Conservation (phyloP, 352 stramenopile species). For the Globisporangium parvum region DNA sequence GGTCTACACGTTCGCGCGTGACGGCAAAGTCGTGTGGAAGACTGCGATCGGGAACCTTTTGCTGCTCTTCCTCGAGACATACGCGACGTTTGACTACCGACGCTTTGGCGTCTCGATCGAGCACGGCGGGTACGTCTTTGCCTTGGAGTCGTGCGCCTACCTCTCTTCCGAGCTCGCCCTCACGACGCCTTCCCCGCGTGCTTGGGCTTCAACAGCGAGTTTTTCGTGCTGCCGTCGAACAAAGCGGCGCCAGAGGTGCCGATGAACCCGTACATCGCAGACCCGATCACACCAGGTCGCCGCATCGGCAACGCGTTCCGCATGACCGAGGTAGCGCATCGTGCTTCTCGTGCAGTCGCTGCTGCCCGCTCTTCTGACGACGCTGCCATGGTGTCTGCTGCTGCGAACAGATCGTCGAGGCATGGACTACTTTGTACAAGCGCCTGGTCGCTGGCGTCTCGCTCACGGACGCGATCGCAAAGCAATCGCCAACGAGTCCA, state of each 20-base stretch:
- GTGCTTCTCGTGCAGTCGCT: neutral
- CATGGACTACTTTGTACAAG: constrained; percentile 30
- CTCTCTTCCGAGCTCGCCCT: neutral
- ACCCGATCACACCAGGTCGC: constrained; percentile 60
- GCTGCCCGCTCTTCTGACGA: no score
- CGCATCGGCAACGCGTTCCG: constrained; percentile 80
- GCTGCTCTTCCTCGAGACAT: constrained; percentile 79
- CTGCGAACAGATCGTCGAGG: constrained; percentile 25
- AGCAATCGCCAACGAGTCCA: neutral
- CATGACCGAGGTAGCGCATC: constrained; percentile 68
- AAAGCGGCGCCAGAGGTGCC: constrained; percentile 25
- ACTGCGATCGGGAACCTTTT: constrained; percentile 67
- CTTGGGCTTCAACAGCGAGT: constrained; percentile 38
- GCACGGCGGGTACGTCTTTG: constrained; percentile 49
- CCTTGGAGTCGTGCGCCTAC: neutral
- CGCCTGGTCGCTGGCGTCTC: constrained; percentile 20
- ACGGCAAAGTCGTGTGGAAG: constrained; percentile 54
- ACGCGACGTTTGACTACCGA: constrained; percentile 82
- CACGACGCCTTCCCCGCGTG: neutral
- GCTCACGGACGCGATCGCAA: constrained; percentile 11
- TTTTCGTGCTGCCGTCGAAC: constrained; percentile 55
- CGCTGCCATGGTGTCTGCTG: neutral
- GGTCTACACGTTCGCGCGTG: constrained; percentile 65
- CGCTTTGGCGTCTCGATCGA: constrained; percentile 71
- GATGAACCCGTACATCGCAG: constrained; percentile 59